Evolutionary conservation across 306 rosid genomes (phyloP), one percentile per base, ranked within the genome.

Genomic region (Heteromeles arbutifolia): DNA sequence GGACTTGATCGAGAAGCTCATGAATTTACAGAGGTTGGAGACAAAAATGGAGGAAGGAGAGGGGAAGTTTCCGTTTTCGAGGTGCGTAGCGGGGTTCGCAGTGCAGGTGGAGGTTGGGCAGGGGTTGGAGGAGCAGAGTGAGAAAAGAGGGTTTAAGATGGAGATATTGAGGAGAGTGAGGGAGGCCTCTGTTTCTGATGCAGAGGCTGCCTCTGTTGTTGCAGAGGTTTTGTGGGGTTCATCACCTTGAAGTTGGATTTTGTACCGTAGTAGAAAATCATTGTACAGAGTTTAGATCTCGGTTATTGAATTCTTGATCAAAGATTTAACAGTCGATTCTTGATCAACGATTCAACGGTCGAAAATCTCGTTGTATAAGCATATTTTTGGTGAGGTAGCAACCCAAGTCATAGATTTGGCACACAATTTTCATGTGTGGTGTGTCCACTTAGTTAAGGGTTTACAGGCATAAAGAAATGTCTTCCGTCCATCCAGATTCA

Each of bases 201-300:
- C 81, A 12, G 97, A 91, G 79, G 41, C 66, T 43, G 91, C 91
- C 22, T 58, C 85, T 54, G 74, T 88, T 79, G 77, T 76, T 45
- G 74, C 88, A 4, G 90, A 88, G 73, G 80, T 91, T 29, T 62
- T 89, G 4, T 91, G 97, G 95, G 92, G 94, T 59, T 82, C 93
- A 78, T 86, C 88, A 3, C 86, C 86, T 69, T 87, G 76, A 76
- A 78, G 34, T 19, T 37, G 44, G 44, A 41, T 41, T 41, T 41
- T 41, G 44, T 37, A 37, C 41, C 41, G 2, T 7, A 1, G 41
- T 41, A 41, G 44, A 9, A 41, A 8, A 41, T 41, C 12, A 41
- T 9, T 41, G 12, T 41, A 9, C 0, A 41, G 44, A 10, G 44
- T 41, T 41, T 10, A 10, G 44, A 41, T 41, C 44, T 37, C 11